Evolutionary conservation across 2,329 filamentous ascomycete species (phyloP).

Genomic region (Claviceps sp.): DNA sequence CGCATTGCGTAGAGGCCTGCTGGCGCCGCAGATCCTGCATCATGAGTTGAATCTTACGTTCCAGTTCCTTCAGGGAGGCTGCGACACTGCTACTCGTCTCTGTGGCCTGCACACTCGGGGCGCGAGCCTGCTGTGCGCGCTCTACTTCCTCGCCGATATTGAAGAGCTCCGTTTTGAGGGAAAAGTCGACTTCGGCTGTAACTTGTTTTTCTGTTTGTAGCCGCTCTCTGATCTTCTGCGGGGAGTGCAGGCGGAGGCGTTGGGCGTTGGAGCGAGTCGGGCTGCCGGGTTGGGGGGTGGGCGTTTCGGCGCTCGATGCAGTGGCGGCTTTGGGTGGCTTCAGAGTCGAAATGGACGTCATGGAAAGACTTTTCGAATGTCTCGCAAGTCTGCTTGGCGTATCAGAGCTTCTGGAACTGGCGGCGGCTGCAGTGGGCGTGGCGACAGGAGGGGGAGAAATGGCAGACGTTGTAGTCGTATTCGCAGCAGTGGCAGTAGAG

Average conservation of each 20-base stretch:
- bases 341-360: constrained; percentile 41
- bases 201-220: constrained; percentile 69
- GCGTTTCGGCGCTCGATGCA: constrained; percentile 12
- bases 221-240: constrained; percentile 70
- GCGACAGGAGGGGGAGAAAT: background rate
- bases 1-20: constrained; percentile 51
- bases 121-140: constrained; percentile 26
- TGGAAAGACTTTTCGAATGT: constrained; percentile 38
- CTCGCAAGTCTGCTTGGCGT: constrained; percentile 16
- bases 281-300: constrained; percentile 11
- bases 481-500: background rate
- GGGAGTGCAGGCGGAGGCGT: constrained; percentile 55
- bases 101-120: constrained; percentile 14
- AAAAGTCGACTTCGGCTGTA: constrained; percentile 54
- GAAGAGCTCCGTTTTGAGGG: constrained; percentile 60
- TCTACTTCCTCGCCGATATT: constrained; percentile 74
- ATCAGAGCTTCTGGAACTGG: constrained; percentile 7
- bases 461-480: background rate
- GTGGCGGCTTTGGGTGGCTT: constrained; percentile 21
- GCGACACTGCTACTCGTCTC: constrained; percentile 15
- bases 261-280: constrained; percentile 21
- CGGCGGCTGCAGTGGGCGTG: background rate
- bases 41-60: constrained; percentile 48
- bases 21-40: constrained; percentile 46
- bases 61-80: constrained; percentile 49